Conservation (phyloP, 2,329 filamentous ascomycete species). For the Phyllosticta paracitricarpa region DNA sequence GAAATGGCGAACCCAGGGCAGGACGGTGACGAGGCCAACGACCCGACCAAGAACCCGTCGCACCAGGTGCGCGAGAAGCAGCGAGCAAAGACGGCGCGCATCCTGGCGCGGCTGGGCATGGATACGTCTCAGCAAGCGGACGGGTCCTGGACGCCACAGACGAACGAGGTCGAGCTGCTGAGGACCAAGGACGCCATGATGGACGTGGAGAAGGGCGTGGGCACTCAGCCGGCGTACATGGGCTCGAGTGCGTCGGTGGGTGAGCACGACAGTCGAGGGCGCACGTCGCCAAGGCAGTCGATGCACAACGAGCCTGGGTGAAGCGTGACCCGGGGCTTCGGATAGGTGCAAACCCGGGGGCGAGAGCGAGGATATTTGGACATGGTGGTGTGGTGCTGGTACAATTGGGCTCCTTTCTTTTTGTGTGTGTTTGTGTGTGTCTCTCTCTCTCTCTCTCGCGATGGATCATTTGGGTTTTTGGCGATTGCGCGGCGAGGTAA, state of each 20-base stretch:
- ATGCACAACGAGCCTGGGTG: conserved; percentile 1
- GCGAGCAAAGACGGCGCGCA: conserved; percentile 7
- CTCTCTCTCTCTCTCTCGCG: neutral
- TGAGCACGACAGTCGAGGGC: neutral
- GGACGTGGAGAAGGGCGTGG: conserved; percentile 5
- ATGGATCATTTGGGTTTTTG: neutral
- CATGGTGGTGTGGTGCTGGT: neutral
- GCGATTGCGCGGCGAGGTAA: neutral
- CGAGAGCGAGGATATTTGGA: neutral
- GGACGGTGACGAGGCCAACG: conserved; percentile 25
- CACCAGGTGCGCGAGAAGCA: conserved; percentile 10
- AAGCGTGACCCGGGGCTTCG: neutral
- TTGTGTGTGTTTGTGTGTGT: too few relatives aligned
- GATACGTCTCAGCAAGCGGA: neutral
- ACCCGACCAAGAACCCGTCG: conserved; percentile 10
- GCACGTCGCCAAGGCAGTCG: conserved; percentile 1
- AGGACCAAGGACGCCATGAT: neutral
- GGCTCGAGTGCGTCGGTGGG: conserved; percentile 4
- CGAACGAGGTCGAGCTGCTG: neutral
- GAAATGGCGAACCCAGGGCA: conserved; percentile 33
- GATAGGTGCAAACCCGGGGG: neutral
- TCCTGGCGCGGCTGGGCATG: conserved; percentile 4
- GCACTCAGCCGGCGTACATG: neutral
- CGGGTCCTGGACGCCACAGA: neutral
- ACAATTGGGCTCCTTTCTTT: neutral